Base-by-base conservation (phyloP, 768 basidiomycete species). In the Scleroderma bovista region DNA sequence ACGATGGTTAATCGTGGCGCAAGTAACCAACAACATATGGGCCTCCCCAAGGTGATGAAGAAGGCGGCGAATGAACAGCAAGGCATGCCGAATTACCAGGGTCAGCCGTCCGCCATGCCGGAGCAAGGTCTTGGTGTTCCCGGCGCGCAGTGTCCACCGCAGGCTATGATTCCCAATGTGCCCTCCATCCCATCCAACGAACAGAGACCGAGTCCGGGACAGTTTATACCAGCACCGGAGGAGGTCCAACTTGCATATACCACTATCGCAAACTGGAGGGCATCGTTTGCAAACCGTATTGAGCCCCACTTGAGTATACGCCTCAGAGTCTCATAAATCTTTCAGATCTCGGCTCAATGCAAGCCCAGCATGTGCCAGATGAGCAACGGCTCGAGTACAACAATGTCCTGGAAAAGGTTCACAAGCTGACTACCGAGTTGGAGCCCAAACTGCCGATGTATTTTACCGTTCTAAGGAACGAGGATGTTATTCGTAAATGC, bases 321-420 rank as follows among this genome's bases (percentile, higher is more conserved):
- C 46, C 56, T 39, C 52, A 44, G 34, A 42, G 46, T 38, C 52
- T 59, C 13, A 58, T 45, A 3, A 48, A n/a, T 24, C 36, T 24
- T 36, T 47, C 15, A 48, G 78, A 77, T 60, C 24, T 60, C 73
- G 37, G 63, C 59, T 7, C 57, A 9, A 43, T 56, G 8, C 58
- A 70, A 16, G 72, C 15, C 6, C 24, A 29, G 41, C 3, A 74
- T 16, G 57, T 86, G 23, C 72, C 81, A 5, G 68, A 74, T 9
- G 79, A 81, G 2, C 81, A 80, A 50, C 72, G 78, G 39, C 50
- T 68, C 38, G 81, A 81, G 47, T 87, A 77, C 55, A 75, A 72
- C 46, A 58, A 60, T 20, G 37, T 75, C 6, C 67, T 86, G 24
- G 81, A 83, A 44, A 70, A 75, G 32, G 58, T 81, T 15, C 62